A percentile compares a stretch with the other conserved stretches of the same genome.
Evolutionary conservation across 1,284 basidiomycete species (phyloP).

Genomic region (Austropuccinia psidii): DNA sequence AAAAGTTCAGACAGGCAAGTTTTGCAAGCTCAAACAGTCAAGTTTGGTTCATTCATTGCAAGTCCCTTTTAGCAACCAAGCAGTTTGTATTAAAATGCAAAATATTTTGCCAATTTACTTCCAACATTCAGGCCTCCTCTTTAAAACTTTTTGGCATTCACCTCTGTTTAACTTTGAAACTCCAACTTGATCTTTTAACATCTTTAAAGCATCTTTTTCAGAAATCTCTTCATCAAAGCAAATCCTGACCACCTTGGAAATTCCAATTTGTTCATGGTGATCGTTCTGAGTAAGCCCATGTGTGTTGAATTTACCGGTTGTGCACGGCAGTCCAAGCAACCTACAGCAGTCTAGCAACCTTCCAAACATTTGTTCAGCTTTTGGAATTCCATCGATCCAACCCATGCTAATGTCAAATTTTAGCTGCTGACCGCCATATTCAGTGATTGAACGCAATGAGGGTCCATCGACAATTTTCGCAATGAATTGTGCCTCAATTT

Average conservation of each 20-base stretch:
- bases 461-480: neutral
- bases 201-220: neutral
- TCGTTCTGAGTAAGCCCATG: neutral
- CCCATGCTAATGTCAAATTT: neutral
- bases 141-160: neutral
- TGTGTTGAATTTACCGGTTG: too few relatives aligned
- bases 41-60: too few relatives aligned
- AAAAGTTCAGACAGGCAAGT: too few relatives aligned
- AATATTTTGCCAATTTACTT: too few relatives aligned
- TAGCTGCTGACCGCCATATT: neutral
- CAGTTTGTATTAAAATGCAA: too few relatives aligned
- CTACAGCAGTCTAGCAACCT: neutral
- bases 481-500: neutral
- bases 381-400: neutral
- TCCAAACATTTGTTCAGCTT: neutral
- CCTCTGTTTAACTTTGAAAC: neutral
- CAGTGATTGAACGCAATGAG: neutral
- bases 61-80: too few relatives aligned
- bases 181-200: neutral
- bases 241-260: neutral
- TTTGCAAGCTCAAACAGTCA: too few relatives aligned
- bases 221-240: neutral
- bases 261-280: neutral
- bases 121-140: conserved; percentile 8
- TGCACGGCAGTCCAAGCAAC: neutral